Evolutionary conservation across 768 basidiomycete genomes (phyloP), one percentile per base, ranked within the genome.

Genomic region (Rhodocollybia butyracea): DNA sequence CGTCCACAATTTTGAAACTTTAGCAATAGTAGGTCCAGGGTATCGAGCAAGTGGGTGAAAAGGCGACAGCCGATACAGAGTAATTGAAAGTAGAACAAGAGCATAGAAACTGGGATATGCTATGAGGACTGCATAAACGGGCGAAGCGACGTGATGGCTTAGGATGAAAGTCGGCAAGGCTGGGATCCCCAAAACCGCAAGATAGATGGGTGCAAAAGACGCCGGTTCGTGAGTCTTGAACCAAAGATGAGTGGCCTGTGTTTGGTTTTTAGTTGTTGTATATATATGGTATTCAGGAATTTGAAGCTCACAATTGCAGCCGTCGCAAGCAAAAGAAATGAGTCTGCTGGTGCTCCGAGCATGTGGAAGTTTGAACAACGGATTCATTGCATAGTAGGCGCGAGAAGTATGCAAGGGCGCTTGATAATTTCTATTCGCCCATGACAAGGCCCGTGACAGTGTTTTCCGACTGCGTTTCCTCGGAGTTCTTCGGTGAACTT

Each of bases 11-110:
- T 73, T 74, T 10, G 69, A 65, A 27, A 69, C 22, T 52, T 62
- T 71, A 53, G 65, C 64, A 4, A 61, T 39, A 27, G 60, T 41
- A 4, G 74, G 74, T 3, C 73, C 74, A 29, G 74, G 73, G 57
- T 70, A 72, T 17, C 57, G 61, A 10, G 74, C 70, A 22, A 74
- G 68, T 24, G 73, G 72, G 30, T 75, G 73, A 55, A 63, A 67
- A 4, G 72, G 64, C 2, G 74, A 75, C n/a, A 75, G 57, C 32
- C 74, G 72, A 60, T 74, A 74, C 4, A 61, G 34, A 3, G 62
- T 55, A 29, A 72, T 70, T 1, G 73, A 73, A 5, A 40, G 24
- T 34, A 63, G 59, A 2, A 70, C 39, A 5, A 62, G 57, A 12
- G 29, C 10, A 26, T 65, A 61, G 40, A 66, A 66, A 36, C 59